Evolutionary conservation across 2,329 filamentous ascomycete species (phyloP), one percentile per base, ranked within the genome.

Genomic region (Penicillium sp.): DNA sequence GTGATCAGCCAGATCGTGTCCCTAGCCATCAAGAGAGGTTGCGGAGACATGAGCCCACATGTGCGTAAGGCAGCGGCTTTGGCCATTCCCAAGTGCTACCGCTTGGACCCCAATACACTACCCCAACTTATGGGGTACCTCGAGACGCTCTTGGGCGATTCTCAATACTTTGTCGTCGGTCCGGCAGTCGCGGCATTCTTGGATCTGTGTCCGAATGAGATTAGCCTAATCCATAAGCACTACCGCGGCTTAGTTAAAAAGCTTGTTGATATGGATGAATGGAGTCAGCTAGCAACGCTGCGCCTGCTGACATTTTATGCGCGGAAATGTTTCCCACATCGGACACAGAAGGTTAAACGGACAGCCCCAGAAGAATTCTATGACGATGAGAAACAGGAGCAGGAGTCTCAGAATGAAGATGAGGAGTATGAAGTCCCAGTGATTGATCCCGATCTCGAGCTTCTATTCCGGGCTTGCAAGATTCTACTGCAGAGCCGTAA

Each of bases 231-330:
- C 62, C 94, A 99, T 73, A 86, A 88, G 61, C 89, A 96, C 69
- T 99, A 97, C 74, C 85, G 90, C 47, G 81, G 84, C 34, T 77
- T 99, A 59, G 86, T 96, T 59, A 90, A 86, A 71, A 96, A 97
- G 78, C 77, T 97, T 48, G 91, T 97, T 23, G 94, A 99, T 70
- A 99, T 99, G 94, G 94, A 99, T 68, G 94, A 99, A 75, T 99
- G 94, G 94, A 89, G 91, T 39, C 94, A 99, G 74, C 74, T 97
- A 50, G 88, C 91, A 2, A 89, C 89, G 2, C 70, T 99, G 63
- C 83, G 86, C 36, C 78, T 99, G 60, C 87, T 97, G 84, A 87
- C 89, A 1, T 78, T 86, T 19, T 99, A 99, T 71, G 86, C 90
- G 2, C 84, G 94, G 51, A 89, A 84, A 68, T 97, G 91, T 71